These are phyloP conservation scores for Astragalus glycyphyllos DNA, from an alignment of 306 rosid species.

Conservation along the genomic window DNA sequence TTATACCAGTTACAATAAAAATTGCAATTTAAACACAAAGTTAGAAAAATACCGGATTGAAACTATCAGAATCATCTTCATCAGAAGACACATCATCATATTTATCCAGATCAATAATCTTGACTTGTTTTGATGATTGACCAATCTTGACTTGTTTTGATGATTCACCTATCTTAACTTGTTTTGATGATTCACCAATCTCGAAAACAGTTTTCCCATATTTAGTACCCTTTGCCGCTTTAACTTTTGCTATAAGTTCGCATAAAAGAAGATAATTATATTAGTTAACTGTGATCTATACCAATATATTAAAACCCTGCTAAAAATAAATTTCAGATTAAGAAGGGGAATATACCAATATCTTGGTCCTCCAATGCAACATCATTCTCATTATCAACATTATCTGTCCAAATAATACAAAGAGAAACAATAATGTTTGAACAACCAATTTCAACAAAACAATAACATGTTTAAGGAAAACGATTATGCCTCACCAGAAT, in stretches of 20 bases:
- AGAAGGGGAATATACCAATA: slow-evolving; percentile 53
- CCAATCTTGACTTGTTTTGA: slow-evolving; percentile 58
- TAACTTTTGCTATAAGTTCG: slow-evolving; percentile 43
- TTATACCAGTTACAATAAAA: too few species aligned
- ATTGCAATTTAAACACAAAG: background rate
- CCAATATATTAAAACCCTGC: background rate
- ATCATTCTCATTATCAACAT: slow-evolving; percentile 35
- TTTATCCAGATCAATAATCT: slow-evolving; percentile 58
- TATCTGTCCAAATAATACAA: slow-evolving; percentile 43
- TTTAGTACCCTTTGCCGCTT: slow-evolving; percentile 41
- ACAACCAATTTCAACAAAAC: slow-evolving; percentile 15
- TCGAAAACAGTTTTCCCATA: slow-evolving; percentile 44
- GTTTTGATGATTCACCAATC: slow-evolving; percentile 50
- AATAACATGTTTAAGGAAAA: background rate
- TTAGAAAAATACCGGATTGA: slow-evolving; percentile 51
- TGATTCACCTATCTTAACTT: slow-evolving; percentile 51
- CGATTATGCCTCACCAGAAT: slow-evolving; percentile 49
- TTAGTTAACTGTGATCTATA: background rate
- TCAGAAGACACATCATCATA: slow-evolving; percentile 45
- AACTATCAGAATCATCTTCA: slow-evolving; percentile 42
- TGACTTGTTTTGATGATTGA: slow-evolving; percentile 58
- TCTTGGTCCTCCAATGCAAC: slow-evolving; percentile 23
- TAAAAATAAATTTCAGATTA: background rate
- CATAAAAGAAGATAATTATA: slow-evolving; percentile 39
- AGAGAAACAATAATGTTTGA: slow-evolving; percentile 8